These are phyloP conservation scores for Gyrodon lividus DNA, from an alignment of 768 basidiomycete species.

Conservation along the genomic window DNA sequence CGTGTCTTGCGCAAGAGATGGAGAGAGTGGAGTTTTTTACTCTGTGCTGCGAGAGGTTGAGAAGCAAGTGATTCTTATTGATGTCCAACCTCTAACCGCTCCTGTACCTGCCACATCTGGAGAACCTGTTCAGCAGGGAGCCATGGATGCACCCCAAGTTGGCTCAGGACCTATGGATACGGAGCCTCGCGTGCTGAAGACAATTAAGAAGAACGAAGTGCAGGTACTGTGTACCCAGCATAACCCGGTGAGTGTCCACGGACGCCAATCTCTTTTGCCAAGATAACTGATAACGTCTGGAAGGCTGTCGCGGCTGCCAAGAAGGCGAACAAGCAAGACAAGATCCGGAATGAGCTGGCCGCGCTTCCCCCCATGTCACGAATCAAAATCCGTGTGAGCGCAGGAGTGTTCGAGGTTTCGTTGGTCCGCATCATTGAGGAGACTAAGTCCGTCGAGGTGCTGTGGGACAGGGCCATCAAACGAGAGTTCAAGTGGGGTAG, in stretches of 20 bases:
- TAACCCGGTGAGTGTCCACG: constrained; percentile 70
- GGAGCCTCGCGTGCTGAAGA: constrained; percentile 48
- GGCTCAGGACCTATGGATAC: constrained; percentile 4
- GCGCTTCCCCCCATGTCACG: constrained; percentile 68
- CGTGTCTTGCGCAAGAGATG: constrained; percentile 78
- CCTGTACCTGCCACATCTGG: constrained; percentile 4
- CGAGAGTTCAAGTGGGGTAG: constrained; percentile 83
- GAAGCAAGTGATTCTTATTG: constrained; percentile 75
- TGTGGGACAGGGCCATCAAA: constrained; percentile 75
- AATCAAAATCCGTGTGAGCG: constrained; percentile 81
- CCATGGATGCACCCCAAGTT: neutral
- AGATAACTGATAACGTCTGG: neutral
- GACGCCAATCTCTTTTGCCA: neutral
- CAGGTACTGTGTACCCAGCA: constrained; percentile 83
- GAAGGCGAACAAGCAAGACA: constrained; percentile 72
- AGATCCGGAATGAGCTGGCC: constrained; percentile 66
- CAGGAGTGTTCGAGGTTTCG: constrained; percentile 86
- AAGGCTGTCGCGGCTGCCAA: constrained; percentile 76
- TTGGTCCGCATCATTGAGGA: constrained; percentile 71
- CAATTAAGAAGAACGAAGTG: constrained; percentile 71
- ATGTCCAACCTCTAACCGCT: constrained; percentile 27
- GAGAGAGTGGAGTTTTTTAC: constrained; percentile 54
- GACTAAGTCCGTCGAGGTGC: constrained; percentile 68
- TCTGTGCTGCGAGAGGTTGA: constrained; percentile 65
- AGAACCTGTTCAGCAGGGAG: neutral